Evolutionary conservation across 495 filamentous ascomycete genomes (phyloP).

Genomic region (Podospora pseudopauciseta): DNA sequence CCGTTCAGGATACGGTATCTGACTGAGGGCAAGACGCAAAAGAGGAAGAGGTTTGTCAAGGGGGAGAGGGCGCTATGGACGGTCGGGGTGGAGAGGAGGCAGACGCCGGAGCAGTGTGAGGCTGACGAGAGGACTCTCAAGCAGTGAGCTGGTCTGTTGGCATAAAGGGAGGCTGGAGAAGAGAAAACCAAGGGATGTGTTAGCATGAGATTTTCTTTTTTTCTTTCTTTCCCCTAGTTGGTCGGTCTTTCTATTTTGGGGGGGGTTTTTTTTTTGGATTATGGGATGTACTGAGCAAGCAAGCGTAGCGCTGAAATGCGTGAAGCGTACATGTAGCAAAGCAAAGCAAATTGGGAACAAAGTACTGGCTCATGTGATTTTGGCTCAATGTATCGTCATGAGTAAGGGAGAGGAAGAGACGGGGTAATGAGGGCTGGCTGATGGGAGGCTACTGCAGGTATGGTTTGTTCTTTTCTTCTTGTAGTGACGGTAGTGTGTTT

Average conservation of each 20-base stretch:
- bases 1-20: slow-evolving; percentile 37
- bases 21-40: not conserved
- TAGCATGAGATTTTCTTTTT: not conserved
- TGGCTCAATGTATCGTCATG: not conserved
- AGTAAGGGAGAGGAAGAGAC: not conserved
- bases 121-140: slow-evolving; percentile 2
- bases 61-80: not conserved
- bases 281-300: not conserved
- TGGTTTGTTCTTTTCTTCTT: not conserved
- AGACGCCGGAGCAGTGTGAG: not conserved
- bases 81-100: not conserved
- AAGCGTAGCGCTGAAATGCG: not conserved
- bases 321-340: not conserved
- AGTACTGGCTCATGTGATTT: not conserved
- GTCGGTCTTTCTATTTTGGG: not conserved
- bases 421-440: not conserved
- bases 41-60: slow-evolving; percentile 3
- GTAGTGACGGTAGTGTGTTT: not conserved
- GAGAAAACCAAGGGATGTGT: not conserved
- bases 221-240: not conserved
- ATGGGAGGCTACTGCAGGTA: not conserved
- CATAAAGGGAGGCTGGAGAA: not conserved
- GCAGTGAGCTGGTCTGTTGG: not conserved
- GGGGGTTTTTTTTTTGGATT: not conserved
- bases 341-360: not conserved